phyloP scores from a whole-genome alignment of 345 rosid genomes.

The Pugionium dolabratum region DNA sequence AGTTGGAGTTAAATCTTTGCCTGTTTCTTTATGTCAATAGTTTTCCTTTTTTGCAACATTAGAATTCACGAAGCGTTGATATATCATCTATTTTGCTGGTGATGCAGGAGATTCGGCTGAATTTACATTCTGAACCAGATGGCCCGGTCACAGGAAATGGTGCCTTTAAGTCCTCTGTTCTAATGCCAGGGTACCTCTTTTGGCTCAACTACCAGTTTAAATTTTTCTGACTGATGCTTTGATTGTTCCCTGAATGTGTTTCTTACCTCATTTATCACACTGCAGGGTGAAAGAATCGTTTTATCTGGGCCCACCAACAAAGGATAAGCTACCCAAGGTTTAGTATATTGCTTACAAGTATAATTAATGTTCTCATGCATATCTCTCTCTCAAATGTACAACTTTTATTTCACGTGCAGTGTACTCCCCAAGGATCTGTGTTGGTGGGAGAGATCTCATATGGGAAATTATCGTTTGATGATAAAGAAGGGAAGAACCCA shows the following conservation, averaged over 20 bases:
- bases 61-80: slow-evolving; percentile 15
- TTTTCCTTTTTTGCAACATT: slow-evolving; percentile 1
- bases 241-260: slow-evolving; percentile 7
- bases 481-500: slow-evolving; percentile 56
- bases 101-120: slow-evolving; percentile 67
- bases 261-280: slow-evolving; percentile 33
- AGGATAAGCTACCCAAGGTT: slow-evolving; percentile 68
- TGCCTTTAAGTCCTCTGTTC: slow-evolving; percentile 68
- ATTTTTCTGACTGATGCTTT: slow-evolving; percentile 9
- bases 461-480: slow-evolving; percentile 62
- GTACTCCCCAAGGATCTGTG: slow-evolving; percentile 76
- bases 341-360: slow-evolving; percentile 16
- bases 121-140: slow-evolving; percentile 91
- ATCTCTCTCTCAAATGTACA: slow-evolving; percentile 30
- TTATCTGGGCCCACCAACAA: slow-evolving; percentile 76
- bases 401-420: slow-evolving; percentile 52
- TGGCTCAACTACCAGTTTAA: slow-evolving; percentile 3
- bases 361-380: slow-evolving; percentile 11
- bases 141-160: slow-evolving; percentile 92
- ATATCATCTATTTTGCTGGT: slow-evolving; percentile 20
- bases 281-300: slow-evolving; percentile 82
- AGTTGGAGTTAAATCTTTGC: slow-evolving; percentile 2
- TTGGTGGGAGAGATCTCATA: slow-evolving; percentile 78
- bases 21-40: slow-evolving; percentile 14
- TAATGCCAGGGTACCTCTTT: slow-evolving; percentile 77